phyloP scores from a whole-genome alignment of 257 asterid species.

The Fraxinus anomala region DNA sequence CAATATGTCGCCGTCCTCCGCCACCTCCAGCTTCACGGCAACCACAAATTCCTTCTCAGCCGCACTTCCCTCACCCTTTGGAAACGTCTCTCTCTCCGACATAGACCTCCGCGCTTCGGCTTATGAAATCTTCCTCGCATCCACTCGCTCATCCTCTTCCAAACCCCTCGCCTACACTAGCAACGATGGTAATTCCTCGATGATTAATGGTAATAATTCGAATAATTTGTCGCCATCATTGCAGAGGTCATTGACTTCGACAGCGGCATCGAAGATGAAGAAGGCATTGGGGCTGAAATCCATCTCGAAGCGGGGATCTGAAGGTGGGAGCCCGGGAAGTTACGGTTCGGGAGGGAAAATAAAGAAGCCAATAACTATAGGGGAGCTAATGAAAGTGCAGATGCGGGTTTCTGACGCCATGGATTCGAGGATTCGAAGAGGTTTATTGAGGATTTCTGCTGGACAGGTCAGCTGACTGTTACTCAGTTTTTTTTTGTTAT shows the following conservation, averaged over 20 bases:
- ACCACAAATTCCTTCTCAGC: conserved; percentile 37
- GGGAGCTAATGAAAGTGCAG: conserved; percentile 88
- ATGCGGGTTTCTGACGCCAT: conserved; percentile 78
- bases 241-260: conserved; percentile 82
- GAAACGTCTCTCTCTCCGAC: conserved; percentile 65
- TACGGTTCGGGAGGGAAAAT: conserved; percentile 62
- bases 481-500: not conserved
- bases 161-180: conserved; percentile 54
- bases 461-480: conserved; percentile 55
- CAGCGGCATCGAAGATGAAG: conserved; percentile 98
- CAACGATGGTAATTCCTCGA: conserved; percentile 23
- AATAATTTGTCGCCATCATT: conserved; percentile 36
- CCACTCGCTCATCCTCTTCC: conserved; percentile 70
- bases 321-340: conserved; percentile 40
- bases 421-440: conserved; percentile 91
- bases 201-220: not conserved
- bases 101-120: conserved; percentile 79
- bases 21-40: conserved; percentile 54
- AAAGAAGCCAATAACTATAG: conserved; percentile 77
- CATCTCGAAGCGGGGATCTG: conserved; percentile 51
- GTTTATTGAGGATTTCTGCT: conserved; percentile 87
- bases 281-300: conserved; percentile 96
- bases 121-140: conserved; percentile 90
- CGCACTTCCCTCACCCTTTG: conserved; percentile 80
- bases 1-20: conserved; percentile 49